A percentile compares a stretch with the other conserved stretches of the same genome.
Evolutionary conservation across 176 grass and related monocot species (phyloP).

Genomic region (Melocanna baccifera): DNA sequence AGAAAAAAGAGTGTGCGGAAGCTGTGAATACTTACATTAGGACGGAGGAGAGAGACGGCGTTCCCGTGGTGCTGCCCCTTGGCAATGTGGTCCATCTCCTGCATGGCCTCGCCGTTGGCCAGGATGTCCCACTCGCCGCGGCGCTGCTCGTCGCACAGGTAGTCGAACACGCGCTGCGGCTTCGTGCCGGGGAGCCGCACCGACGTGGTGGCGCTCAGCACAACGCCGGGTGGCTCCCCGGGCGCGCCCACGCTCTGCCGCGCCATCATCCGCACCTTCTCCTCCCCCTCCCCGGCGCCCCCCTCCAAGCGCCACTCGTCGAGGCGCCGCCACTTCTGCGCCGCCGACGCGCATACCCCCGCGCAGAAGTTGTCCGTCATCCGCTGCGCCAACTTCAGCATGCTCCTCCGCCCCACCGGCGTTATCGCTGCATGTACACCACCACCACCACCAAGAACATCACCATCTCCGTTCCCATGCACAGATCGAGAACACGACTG

Average conservation of each 20-base stretch:
- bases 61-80: constrained; percentile 87
- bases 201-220: constrained; percentile 68
- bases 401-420: constrained; percentile 50
- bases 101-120: constrained; percentile 67
- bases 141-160: constrained; percentile 60
- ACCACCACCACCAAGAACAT: not conserved
- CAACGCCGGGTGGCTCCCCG: constrained; percentile 54
- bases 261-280: constrained; percentile 72
- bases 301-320: constrained; percentile 46
- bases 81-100: constrained; percentile 89
- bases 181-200: constrained; percentile 39
- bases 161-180: constrained; percentile 58
- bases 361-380: constrained; percentile 73
- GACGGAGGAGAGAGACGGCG: constrained; percentile 78
- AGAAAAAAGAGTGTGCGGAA: not conserved
- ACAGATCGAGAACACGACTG: not conserved
- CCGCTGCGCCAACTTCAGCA: constrained; percentile 72
- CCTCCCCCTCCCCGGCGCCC: constrained; percentile 24
- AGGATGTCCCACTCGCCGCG: constrained; percentile 78
- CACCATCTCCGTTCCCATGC: not conserved
- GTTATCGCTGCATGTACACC: constrained; percentile 39
- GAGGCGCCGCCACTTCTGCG: constrained; percentile 64
- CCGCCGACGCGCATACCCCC: constrained; percentile 52
- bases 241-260: constrained; percentile 59
- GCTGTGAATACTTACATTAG: constrained; percentile 51